A percentile compares a stretch with the other conserved stretches of the same genome.
Evolutionary conservation across 2,329 filamentous ascomycete species (phyloP).

Genomic region (Diplodia scrobiculata): DNA sequence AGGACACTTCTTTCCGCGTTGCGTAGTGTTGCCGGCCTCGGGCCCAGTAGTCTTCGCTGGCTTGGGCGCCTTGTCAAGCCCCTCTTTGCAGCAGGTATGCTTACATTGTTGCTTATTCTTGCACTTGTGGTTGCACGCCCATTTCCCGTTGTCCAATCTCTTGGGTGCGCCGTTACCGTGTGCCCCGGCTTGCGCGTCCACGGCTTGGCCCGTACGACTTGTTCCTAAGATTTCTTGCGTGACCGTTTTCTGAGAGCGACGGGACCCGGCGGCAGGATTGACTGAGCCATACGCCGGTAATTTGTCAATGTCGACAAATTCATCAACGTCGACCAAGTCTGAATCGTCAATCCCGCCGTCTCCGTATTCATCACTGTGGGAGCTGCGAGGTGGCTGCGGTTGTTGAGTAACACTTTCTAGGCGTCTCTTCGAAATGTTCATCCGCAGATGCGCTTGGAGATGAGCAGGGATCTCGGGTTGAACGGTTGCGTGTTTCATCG

Average conservation of each 20-base stretch:
- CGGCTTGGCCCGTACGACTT: constrained; percentile 27
- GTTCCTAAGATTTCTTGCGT: background rate
- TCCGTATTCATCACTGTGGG: constrained; percentile 53
- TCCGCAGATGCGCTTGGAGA: constrained; percentile 43
- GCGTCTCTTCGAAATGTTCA: constrained; percentile 38
- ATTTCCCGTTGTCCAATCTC: constrained; percentile 69
- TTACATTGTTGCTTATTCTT: constrained; percentile 65
- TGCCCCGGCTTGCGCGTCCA: constrained; percentile 20
- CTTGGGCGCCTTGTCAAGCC: constrained; percentile 63
- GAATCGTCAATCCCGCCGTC: constrained; percentile 57
- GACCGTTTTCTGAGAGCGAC: constrained; percentile 4
- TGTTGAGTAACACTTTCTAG: constrained; percentile 31
- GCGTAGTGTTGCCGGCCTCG: constrained; percentile 22
- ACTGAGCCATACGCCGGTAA: constrained; percentile 34
- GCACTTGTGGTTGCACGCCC: constrained; percentile 73
- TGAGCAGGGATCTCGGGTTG: constrained; percentile 53
- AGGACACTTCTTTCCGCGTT: constrained; percentile 15
- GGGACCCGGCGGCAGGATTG: background rate
- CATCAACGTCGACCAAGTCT: constrained; percentile 44
- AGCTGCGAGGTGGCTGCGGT: background rate
- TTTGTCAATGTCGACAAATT: constrained; percentile 52
- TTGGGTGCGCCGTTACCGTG: constrained; percentile 45
- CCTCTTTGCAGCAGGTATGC: constrained; percentile 72
- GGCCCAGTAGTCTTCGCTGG: constrained; percentile 2
- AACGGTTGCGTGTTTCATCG: constrained; percentile 56